Evolutionary conservation across 139 green algal species (phyloP), one percentile per base, ranked within the genome.

Genomic region (Picochlorum costavermella): DNA sequence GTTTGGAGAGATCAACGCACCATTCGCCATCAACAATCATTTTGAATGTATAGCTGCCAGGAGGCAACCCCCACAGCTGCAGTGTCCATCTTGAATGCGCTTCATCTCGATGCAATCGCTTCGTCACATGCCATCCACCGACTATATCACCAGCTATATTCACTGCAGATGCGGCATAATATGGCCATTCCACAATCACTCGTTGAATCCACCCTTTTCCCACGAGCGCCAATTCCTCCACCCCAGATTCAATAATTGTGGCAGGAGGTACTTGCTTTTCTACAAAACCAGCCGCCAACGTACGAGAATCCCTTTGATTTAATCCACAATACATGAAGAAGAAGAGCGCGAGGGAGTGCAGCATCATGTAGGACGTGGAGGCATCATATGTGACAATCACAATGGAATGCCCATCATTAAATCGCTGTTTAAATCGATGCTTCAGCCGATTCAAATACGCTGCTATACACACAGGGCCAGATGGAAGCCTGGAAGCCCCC

Each of bases 61-160:
- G 85, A 6, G 51, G 62, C 28, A 90, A 50, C 36, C 84, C 83
- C 73, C 63, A 73, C 9, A 73, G 55, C 53, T 72, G 33, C n/a
- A 67, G 58, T 3, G 29, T 68, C 74, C 78, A 78, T 25, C 50
- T 29, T 25, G 60, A 10, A 56, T 73, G 50, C 28, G 46, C 20
- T 60, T 70, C 61, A 60, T 77, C 61, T 61, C 78, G 56, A 36
- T 25, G 28, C 46, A 90, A 75, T 1, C 80, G 69, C 14, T 82
- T 72, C 16, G 65, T 64, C 36, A 70, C 62, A 2, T 73, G 59
- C 86, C 86, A 92, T 44, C 86, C 78, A 25, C 82, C 86, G 45
- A 90, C 78, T 46, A 85, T 60, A 9, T 92, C 85, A 1, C 86
- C 86, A 25, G 80, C 81, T 50, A 88, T 75, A 51, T 82, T 65